A percentile compares a stretch with the other conserved stretches of the same genome.
phyloP scores from a whole-genome alignment of 2,329 filamentous ascomycete genomes.

The Epichloe festucae region DNA sequence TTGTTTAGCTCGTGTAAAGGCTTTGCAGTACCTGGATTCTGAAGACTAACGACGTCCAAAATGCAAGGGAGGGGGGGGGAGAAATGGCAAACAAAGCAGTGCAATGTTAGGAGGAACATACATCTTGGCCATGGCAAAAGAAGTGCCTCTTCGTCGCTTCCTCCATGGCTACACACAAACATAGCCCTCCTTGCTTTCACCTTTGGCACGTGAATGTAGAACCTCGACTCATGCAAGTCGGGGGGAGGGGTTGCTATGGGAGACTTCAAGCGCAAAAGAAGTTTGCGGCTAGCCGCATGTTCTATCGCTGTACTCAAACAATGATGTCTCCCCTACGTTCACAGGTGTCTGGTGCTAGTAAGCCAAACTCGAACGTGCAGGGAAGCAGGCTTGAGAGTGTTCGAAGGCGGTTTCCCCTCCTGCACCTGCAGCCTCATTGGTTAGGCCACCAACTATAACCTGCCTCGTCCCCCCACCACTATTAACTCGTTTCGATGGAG shows the following conservation, averaged over 20 bases:
- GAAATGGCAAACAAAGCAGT: neutral
- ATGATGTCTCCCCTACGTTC: too few relatives aligned
- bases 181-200: neutral
- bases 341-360: too few relatives aligned
- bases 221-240: neutral
- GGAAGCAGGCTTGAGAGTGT: too few relatives aligned
- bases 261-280: too few relatives aligned
- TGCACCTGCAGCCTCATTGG: neutral
- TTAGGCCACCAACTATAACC: neutral
- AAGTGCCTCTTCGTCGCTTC: conserved; percentile 34
- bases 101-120: conserved; percentile 4
- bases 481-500: too few relatives aligned
- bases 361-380: too few relatives aligned
- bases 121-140: conserved; percentile 31
- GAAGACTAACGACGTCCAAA: neutral
- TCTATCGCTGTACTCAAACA: too few relatives aligned
- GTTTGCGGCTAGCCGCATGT: too few relatives aligned
- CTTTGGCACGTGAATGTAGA: neutral
- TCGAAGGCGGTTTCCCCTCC: neutral
- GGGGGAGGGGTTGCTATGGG: too few relatives aligned
- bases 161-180: conserved; percentile 27
- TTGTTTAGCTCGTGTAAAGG: neutral
- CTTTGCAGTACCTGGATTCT: neutral
- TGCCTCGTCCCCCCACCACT: too few relatives aligned
- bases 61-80: neutral